These are phyloP conservation scores for Ilex paraguariensis DNA, from an alignment of 305 asterid species.

Conservation along the genomic window DNA sequence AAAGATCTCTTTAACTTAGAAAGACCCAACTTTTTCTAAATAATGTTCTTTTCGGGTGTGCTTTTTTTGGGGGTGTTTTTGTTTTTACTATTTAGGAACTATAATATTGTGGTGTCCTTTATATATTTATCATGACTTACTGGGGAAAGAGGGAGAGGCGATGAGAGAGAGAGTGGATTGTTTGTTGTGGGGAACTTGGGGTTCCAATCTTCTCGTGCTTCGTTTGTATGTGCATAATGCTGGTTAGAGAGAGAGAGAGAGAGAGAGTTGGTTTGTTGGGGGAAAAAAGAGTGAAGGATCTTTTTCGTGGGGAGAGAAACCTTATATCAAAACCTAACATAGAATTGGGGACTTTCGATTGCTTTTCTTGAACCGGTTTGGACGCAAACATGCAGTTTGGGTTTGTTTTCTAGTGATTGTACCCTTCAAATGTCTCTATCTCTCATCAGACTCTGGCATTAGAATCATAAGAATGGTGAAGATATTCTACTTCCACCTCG, in stretches of 20 bases:
- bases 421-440: not conserved
- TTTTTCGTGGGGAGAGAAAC: constrained; percentile 37
- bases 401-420: constrained; percentile 15
- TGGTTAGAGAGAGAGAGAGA: not conserved
- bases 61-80: not conserved
- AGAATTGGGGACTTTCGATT: constrained; percentile 23
- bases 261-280: not conserved
- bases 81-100: not conserved
- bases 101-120: not conserved
- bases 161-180: constrained; percentile 2
- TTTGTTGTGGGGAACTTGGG: constrained; percentile 17
- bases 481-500: not conserved
- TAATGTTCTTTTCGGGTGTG: not conserved
- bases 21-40: not conserved
- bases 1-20: constrained; percentile 25
- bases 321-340: constrained; percentile 32
- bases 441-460: not conserved
- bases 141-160: no score
- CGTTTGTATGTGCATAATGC: constrained; percentile 4
- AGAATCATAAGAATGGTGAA: not conserved
- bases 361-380: constrained; percentile 12
- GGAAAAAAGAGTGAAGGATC: constrained; percentile 23
- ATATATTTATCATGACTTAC: no score
- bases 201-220: not conserved
- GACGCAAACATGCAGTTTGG: constrained; percentile 16